Evolutionary conservation across 2,329 filamentous ascomycete genomes (phyloP), one percentile per base, ranked within the genome.

Genomic region (Dissoconium aciculare): DNA sequence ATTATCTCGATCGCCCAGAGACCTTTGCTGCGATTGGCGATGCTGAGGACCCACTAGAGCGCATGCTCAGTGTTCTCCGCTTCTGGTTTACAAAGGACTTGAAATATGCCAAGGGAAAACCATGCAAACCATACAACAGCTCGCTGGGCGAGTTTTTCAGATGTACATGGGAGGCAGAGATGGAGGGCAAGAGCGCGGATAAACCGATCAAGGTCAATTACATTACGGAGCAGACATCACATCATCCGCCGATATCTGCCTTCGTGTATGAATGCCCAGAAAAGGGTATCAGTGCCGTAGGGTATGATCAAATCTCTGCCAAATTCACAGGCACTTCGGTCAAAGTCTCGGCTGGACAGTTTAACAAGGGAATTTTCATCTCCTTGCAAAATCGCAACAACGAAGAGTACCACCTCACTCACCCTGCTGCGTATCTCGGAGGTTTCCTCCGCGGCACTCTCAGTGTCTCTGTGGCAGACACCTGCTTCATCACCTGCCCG

Each of bases 1-100:
- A 91, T 51, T 98, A 98, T 52, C 67, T 98, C 53, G 89, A 98
- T 58, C 73, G 84, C 45, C 87, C 87, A 13, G 91, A 92, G 56
- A 82, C 85, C 28, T 94, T 98, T 53, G 69, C 70, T 40, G 75
- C 72, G 41, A 77, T 78, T 49, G 89, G 87, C 47, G 87, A 87
- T 47, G 89, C 87, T 11, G 80, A 95, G 46, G 83, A 95, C 46
- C 71, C 79, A 8, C 64, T 95, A 33, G 87, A 89, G 46, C 83
- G 89, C 45, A 94, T 94, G 81, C 70, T 98, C 30, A 85, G 87
- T 50, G 83, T 92, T 16, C 60, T 95, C 46, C 76, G 85, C 37
- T 98, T 95, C 59, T 98, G 89, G 89, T 92, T 95, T 50, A 95
- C 89, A 40, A 98, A 98, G 57, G 89, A 98, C 56, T 57, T 98